Evolutionary conservation across 805 yeast genomes (phyloP), one percentile per base, ranked within the genome.

Genomic region (Zygosaccharomyces rouxii): DNA sequence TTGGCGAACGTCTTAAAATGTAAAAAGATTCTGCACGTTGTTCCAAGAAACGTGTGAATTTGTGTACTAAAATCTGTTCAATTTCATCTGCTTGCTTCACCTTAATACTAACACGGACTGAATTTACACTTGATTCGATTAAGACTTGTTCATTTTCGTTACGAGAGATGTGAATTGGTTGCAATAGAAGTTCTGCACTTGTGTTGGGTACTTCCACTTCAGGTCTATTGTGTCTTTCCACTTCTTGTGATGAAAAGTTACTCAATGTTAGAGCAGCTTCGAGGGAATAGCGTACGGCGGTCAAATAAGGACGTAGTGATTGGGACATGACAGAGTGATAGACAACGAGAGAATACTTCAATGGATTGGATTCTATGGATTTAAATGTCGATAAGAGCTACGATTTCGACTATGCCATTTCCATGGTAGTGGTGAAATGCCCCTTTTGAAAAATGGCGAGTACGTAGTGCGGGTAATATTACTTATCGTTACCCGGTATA

Each of bases 1-100:
- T 83, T 19, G 99, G 97, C 30, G 79, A 83, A 67, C 99, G 78
- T 76, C 99, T 85, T 60, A 94, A 75, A 51, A 94, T 89, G 60
- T 87, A 81, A 73, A 94, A 94, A 58, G 87, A 83, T 67, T 94
- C 99, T 4, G 99, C 99, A 69, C 99, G 83, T 45, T 92, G 89
- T 16, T 96, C 90, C 63, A 94, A 77, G 67, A 94, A 94, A 56
- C 97, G 76, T 4, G 97, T 86, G 69, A 94, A 94, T 70, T 90
- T 90, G 66, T 89, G 96, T 38, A 94, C 99, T 54, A 94, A 76
- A 51, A 94, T 89, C 60, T 81, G 86, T 71, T 94, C 99, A 64
- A 94, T 90, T 67, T 94, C 99, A 69, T 94, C 99, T 10, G 96
- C 95, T 70, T 94, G 99, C 69, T 94, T 94, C 68, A 94, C 92